A percentile compares a stretch with the other conserved stretches of the same genome.
phyloP scores from a whole-genome alignment of 495 filamentous ascomycete species.

The Clohesyomyces aquaticus region DNA sequence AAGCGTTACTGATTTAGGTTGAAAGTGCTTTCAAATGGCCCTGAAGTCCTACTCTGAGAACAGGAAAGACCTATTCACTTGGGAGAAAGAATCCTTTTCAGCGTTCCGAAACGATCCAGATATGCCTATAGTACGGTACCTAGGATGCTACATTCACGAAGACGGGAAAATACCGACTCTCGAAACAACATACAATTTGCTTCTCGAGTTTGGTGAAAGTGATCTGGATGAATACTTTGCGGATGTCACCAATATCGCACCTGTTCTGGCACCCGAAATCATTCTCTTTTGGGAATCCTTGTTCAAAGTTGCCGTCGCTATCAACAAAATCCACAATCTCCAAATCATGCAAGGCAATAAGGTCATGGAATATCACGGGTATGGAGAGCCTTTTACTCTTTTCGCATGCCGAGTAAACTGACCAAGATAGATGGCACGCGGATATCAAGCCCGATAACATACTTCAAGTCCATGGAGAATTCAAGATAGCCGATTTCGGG shows the following conservation, averaged over 20 bases:
- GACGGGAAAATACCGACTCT: not conserved
- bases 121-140: slow-evolving; percentile 41
- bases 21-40: slow-evolving; percentile 47
- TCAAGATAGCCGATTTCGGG: slow-evolving; percentile 52
- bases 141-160: slow-evolving; percentile 36
- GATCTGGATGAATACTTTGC: slow-evolving; percentile 49
- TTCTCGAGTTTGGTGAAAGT: slow-evolving; percentile 47
- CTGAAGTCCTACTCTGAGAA: slow-evolving; percentile 43
- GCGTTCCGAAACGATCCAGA: slow-evolving; percentile 34
- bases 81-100: slow-evolving; percentile 45
- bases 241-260: slow-evolving; percentile 3
- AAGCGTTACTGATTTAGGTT: too few relatives aligned
- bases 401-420: not conserved
- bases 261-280: slow-evolving; percentile 14
- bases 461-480: slow-evolving; percentile 44
- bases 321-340: slow-evolving; percentile 45
- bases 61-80: slow-evolving; percentile 37
- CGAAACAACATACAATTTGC: slow-evolving; percentile 41
- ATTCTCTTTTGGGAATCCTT: slow-evolving; percentile 47
- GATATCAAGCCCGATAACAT: slow-evolving; percentile 53
- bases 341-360: not conserved
- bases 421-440: slow-evolving; percentile 45
- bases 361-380: not conserved
- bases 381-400: not conserved
- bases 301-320: slow-evolving; percentile 45